phyloP scores from a whole-genome alignment of 352 stramenopile species.

The Pythium apleroticum region DNA sequence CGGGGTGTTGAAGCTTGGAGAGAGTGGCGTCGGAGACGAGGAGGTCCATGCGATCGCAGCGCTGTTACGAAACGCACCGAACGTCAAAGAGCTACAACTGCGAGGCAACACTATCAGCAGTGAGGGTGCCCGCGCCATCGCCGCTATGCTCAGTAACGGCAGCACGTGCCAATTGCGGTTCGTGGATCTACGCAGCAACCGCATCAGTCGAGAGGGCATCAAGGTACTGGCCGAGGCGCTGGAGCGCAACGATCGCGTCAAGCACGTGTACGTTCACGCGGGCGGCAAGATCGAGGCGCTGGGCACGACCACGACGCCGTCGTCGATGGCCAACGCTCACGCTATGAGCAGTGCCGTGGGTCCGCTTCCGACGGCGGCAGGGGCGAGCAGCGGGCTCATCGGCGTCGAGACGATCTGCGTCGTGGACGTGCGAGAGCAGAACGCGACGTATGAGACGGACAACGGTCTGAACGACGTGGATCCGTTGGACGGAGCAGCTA shows the following conservation, averaged over 20 bases:
- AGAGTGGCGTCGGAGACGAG: conserved; percentile 93
- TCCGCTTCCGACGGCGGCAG: conserved; percentile 7
- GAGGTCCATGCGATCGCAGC: conserved; percentile 95
- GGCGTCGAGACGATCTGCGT: conserved; percentile 94
- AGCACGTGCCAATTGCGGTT: conserved; percentile 67
- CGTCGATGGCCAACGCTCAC: conserved; percentile 47
- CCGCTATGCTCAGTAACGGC: conserved; percentile 82
- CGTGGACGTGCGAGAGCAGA: conserved; percentile 92
- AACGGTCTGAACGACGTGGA: conserved; percentile 14
- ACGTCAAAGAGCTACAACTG: conserved; percentile 94
- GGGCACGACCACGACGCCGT: conserved; percentile 57
- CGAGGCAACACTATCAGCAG: conserved; percentile 89
- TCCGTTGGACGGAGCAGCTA: neutral
- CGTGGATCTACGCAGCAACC: conserved; percentile 92
- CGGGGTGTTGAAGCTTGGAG: conserved; percentile 73
- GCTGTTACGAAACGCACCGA: conserved; percentile 85
- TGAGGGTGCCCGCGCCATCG: conserved; percentile 92
- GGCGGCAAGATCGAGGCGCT: conserved; percentile 95
- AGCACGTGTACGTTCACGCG: conserved; percentile 96
- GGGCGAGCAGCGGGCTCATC: conserved; percentile 44
- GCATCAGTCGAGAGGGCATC: conserved; percentile 90
- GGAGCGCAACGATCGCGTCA: conserved; percentile 89
- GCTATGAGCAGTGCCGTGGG: conserved; percentile 40
- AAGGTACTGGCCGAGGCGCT: conserved; percentile 93
- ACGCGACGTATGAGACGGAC: conserved; percentile 19